Percentiles rank a stretch among this genome's conserved stretches.
Evolutionary conservation across 2,329 filamentous ascomycete genomes (phyloP).

Genomic region (Sarocladium kiliense): DNA sequence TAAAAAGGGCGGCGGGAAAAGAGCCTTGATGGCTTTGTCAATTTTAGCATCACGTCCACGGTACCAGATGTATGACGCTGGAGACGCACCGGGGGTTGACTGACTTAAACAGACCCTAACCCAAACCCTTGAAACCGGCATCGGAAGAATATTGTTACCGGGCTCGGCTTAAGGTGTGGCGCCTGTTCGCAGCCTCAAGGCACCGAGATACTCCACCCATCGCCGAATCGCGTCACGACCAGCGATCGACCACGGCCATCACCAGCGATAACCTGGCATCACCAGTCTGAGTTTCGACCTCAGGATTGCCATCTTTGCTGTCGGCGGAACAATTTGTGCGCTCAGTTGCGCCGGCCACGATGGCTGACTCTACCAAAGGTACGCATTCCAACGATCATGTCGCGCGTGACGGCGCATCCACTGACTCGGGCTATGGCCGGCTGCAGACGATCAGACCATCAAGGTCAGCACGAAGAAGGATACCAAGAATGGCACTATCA

Average conservation of each 20-base stretch:
- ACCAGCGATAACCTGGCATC: background rate
- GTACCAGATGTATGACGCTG: background rate
- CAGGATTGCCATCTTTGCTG: background rate
- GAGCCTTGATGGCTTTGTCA: background rate
- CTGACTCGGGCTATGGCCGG: conserved; percentile 15
- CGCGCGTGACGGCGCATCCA: background rate
- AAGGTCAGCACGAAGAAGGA: conserved; percentile 57
- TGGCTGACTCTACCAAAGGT: conserved; percentile 8
- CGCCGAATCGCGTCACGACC: conserved; percentile 1
- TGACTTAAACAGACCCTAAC: background rate
- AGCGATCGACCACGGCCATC: background rate
- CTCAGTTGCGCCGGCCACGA: background rate
- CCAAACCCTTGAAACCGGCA: background rate
- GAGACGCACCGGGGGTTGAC: background rate
- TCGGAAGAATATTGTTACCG: background rate
- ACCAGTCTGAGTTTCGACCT: background rate
- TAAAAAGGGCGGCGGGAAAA: too few species aligned
- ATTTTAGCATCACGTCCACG: background rate
- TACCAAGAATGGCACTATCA: conserved; percentile 47
- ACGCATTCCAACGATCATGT: background rate
- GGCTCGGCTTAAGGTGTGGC: background rate
- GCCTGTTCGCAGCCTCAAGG: background rate
- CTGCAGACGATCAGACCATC: conserved; percentile 53
- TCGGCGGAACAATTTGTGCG: too few species aligned
- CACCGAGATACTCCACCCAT: background rate